These are phyloP conservation scores for Penicillium arizonense DNA, from an alignment of 495 filamentous ascomycete species.

Conservation along the genomic window DNA sequence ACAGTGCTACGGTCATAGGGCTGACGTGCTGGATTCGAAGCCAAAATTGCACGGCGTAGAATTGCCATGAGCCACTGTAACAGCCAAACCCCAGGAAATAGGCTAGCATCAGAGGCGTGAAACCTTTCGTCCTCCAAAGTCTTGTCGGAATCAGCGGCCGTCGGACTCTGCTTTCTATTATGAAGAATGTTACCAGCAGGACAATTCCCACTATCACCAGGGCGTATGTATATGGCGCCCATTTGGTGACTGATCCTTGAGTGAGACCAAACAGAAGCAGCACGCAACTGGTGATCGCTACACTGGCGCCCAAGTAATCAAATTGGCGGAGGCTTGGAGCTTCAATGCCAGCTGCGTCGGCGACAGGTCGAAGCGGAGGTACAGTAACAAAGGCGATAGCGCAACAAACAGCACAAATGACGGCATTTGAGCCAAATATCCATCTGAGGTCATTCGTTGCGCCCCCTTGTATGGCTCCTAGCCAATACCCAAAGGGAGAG, in stretches of 20 bases:
- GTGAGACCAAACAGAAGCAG: slow-evolving; percentile 34
- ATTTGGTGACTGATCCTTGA: slow-evolving; percentile 27
- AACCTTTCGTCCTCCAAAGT: slow-evolving; percentile 40
- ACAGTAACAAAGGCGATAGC: slow-evolving; percentile 25
- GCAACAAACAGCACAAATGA: slow-evolving; percentile 25
- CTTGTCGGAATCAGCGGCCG: slow-evolving; percentile 31
- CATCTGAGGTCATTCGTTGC: slow-evolving; percentile 25
- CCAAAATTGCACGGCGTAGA: slow-evolving; percentile 53
- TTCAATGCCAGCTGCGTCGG: slow-evolving; percentile 24
- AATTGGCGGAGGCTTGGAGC: slow-evolving; percentile 28
- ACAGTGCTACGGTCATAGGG: slow-evolving; percentile 40
- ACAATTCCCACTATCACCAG: slow-evolving; percentile 26
- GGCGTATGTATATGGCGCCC: slow-evolving; percentile 29
- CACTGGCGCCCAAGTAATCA: slow-evolving; percentile 25
- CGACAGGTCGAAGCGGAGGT: slow-evolving; percentile 26
- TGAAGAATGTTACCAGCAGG: slow-evolving; percentile 24
- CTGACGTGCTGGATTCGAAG: slow-evolving; percentile 39
- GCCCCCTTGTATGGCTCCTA: slow-evolving; percentile 32
- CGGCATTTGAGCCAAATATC: slow-evolving; percentile 33
- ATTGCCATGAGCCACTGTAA: slow-evolving; percentile 50
- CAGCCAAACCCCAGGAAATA: slow-evolving; percentile 49
- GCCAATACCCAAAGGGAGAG: slow-evolving; percentile 31
- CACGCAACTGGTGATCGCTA: slow-evolving; percentile 25
- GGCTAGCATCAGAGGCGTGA: slow-evolving; percentile 45
- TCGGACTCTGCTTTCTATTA: slow-evolving; percentile 24